Evolutionary conservation across 768 basidiomycete species (phyloP).

Genomic region (Lactarius quietus): DNA sequence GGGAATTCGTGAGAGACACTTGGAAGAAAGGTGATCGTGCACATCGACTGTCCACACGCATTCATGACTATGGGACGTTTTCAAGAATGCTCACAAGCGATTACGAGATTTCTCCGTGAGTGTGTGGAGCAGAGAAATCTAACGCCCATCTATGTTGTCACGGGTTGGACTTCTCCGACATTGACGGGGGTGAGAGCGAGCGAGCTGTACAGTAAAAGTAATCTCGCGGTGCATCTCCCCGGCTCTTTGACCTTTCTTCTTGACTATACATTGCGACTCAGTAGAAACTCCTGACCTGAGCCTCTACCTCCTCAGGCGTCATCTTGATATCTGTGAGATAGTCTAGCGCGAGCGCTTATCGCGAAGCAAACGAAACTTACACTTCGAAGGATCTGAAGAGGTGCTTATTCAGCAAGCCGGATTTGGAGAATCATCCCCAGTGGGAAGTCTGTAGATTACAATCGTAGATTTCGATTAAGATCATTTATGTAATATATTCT

Average conservation of each 20-base stretch:
- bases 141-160: no score
- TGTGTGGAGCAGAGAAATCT: neutral
- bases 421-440: no score
- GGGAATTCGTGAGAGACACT: no score
- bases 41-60: neutral
- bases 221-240: no score
- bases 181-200: no score
- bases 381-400: constrained; percentile 60
- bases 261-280: constrained; percentile 14
- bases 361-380: constrained; percentile 38
- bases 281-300: constrained; percentile 63
- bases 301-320: constrained; percentile 69
- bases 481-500: no score
- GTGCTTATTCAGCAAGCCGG: constrained; percentile 4
- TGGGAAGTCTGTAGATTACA: no score
- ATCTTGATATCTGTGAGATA: constrained; percentile 65
- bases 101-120: neutral
- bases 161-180: no score
- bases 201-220: no score
- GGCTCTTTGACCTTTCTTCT: no score
- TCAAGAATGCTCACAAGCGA: neutral
- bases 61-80: neutral
- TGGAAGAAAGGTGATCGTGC: neutral
- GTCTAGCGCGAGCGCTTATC: neutral
- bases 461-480: no score